phyloP scores from a whole-genome alignment of 306 rosid genomes.

The Prinsepia uniflora region DNA sequence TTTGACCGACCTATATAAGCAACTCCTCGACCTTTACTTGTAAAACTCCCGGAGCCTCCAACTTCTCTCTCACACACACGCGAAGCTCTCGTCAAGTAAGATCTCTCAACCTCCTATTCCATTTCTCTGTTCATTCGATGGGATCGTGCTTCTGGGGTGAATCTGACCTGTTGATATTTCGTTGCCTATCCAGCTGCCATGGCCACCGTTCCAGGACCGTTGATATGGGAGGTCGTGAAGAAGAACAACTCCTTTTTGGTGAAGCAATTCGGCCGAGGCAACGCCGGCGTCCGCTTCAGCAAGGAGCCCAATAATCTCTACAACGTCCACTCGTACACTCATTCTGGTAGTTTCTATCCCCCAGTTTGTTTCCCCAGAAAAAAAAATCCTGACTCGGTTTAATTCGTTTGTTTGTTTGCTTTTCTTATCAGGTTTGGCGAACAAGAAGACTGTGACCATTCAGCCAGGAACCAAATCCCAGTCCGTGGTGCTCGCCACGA shows the following conservation, averaged over 20 bases:
- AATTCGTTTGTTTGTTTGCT: not conserved
- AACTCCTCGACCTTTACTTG: not conserved
- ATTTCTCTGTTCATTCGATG: not conserved
- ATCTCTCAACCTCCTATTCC: not conserved
- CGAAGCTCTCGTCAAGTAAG: not conserved
- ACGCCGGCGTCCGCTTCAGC: slow-evolving; percentile 68
- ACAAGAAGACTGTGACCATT: slow-evolving; percentile 70
- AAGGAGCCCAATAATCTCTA: slow-evolving; percentile 78
- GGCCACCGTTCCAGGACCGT: slow-evolving; percentile 71
- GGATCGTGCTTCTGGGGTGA: not conserved
- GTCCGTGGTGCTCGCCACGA: slow-evolving; percentile 67
- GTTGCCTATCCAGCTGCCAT: slow-evolving; percentile 7
- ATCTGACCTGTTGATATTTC: not conserved
- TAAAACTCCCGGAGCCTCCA: slow-evolving; percentile 11
- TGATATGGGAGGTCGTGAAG: slow-evolving; percentile 86
- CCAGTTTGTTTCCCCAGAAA: not conserved
- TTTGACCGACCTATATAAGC: slow-evolving; percentile 13
- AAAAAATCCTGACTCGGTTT: not conserved
- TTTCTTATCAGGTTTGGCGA: slow-evolving; percentile 57
- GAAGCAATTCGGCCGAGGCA: slow-evolving; percentile 75
- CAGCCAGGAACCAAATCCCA: slow-evolving; percentile 57
- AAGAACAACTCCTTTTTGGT: slow-evolving; percentile 68
- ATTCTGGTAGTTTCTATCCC: slow-evolving; percentile 44
- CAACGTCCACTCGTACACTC: slow-evolving; percentile 65
- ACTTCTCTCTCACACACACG: not conserved